Evolutionary conservation across 768 basidiomycete species (phyloP), one percentile per base, ranked within the genome.

Genomic region (Hypholoma fasciculare): DNA sequence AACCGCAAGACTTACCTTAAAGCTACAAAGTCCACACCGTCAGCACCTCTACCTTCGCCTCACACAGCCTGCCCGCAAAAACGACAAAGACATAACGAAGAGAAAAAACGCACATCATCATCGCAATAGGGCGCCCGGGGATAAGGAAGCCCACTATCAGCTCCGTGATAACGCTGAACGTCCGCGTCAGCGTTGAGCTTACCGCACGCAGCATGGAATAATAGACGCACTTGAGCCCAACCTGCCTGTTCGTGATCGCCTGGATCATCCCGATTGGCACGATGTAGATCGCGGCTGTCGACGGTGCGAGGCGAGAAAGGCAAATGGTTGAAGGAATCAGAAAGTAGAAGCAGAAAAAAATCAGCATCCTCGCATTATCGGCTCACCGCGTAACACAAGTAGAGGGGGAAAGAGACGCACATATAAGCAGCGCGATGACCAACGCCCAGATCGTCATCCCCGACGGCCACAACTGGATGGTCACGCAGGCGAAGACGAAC

Each of bases 231-330:
- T 81, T 81, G 49, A 81, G 68, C 38, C 66, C 88, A 54, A 91
- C 78, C 70, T 90, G 87, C 65, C 89, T 86, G 69, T 92, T 92
- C 30, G 90, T 92, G 61, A 91, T 83, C 1, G 89, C 89, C 63
- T 90, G 86, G 59, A 92, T 90, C 82, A 90, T 86, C 61, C 77
- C 90, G 54, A 88, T 83, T 13, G 91, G 91, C 30, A 93, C 77
- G 42, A 87, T 77, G 63, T 90, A 91, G 36, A 88, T 58, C 42
- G 76, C 72, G 20, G 80, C 79, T 78, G 52, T 37, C 49, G 49
- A 37, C 36, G 30, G 30, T 27, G 48, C 23, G 23, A 23, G 23
- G 23, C 23, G 23, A 23, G 23, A 23, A 23, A 23, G 23, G 23
- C 1, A 23, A 23, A 23, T 23, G 23, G 4, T 23, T 23, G 23